These are phyloP conservation scores for Apiospora saccharicola DNA, from an alignment of 2,329 filamentous ascomycete species.

Conservation along the genomic window DNA sequence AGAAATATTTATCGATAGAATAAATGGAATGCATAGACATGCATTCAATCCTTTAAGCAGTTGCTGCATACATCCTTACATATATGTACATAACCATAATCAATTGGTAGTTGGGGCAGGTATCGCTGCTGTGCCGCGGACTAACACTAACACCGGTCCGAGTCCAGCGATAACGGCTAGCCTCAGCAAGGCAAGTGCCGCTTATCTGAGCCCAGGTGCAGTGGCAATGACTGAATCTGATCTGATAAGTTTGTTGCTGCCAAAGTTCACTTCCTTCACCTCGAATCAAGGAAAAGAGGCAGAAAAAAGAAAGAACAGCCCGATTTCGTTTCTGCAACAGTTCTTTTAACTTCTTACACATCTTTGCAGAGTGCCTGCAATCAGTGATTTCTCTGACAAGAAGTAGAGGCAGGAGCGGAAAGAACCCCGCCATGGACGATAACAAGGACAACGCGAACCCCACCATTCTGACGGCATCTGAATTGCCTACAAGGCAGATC, in stretches of 20 bases:
- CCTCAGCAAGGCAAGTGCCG: not conserved
- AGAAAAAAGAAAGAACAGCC: not conserved
- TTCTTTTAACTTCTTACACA: not conserved
- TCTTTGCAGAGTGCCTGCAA: not conserved
- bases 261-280: not conserved
- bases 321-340: not conserved
- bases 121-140: not conserved
- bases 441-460: constrained; percentile 82
- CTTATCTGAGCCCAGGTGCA: not conserved
- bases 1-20: not conserved
- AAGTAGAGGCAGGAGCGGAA: constrained; percentile 26
- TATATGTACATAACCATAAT: too few relatives aligned
- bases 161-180: constrained; percentile 7
- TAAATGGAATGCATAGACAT: not conserved
- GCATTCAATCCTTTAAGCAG: not conserved
- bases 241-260: not conserved
- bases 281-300: not conserved
- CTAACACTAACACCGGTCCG: constrained; percentile 19
- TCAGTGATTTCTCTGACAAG: not conserved
- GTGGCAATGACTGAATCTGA: not conserved
- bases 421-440: constrained; percentile 42
- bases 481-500: constrained; percentile 82
- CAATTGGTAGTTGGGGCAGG: not conserved
- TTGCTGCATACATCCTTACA: too few relatives aligned
- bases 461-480: constrained; percentile 85